phyloP scores from a whole-genome alignment of 257 asterid genomes.

The Primulina eburnea region DNA sequence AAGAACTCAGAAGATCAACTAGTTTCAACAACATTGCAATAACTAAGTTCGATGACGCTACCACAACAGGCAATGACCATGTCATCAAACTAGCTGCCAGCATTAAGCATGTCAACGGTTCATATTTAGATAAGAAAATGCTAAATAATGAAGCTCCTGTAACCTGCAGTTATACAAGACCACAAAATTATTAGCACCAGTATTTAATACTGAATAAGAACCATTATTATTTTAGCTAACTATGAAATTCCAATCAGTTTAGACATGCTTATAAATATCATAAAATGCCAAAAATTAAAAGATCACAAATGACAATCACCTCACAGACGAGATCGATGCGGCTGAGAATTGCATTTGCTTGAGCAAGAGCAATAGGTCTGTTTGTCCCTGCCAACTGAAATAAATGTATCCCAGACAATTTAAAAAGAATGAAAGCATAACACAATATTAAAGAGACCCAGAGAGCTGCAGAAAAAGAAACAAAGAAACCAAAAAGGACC shows the following conservation, averaged over 20 bases:
- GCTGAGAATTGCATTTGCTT: constrained; percentile 84
- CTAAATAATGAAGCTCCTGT: constrained; percentile 94
- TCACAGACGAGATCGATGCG: constrained; percentile 89
- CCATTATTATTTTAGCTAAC: constrained; percentile 1
- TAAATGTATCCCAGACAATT: constrained; percentile 22
- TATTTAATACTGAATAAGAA: constrained; percentile 11
- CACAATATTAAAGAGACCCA: neutral
- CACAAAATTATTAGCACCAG: constrained; percentile 19
- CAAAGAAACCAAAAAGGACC: constrained; percentile 13
- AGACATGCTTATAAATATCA: constrained; percentile 12
- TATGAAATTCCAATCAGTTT: neutral
- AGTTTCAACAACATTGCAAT: constrained; percentile 16
- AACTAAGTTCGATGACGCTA: constrained; percentile 27
- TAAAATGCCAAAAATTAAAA: constrained; percentile 19
- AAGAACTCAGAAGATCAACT: constrained; percentile 19
- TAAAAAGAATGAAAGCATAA: constrained; percentile 15
- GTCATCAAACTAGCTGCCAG: constrained; percentile 74
- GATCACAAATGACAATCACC: constrained; percentile 42
- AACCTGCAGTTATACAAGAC: constrained; percentile 48
- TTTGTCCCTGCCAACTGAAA: constrained; percentile 86
- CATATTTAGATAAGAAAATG: constrained; percentile 68
- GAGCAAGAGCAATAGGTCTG: constrained; percentile 92
- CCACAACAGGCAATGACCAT: constrained; percentile 78
- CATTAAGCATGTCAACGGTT: constrained; percentile 70
- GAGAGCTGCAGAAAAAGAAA: constrained; percentile 1